A percentile compares a stretch with the other conserved stretches of the same genome.
These are phyloP conservation scores for Claviceps capensis DNA, from an alignment of 2,329 filamentous ascomycete genomes.

Conservation along the genomic window DNA sequence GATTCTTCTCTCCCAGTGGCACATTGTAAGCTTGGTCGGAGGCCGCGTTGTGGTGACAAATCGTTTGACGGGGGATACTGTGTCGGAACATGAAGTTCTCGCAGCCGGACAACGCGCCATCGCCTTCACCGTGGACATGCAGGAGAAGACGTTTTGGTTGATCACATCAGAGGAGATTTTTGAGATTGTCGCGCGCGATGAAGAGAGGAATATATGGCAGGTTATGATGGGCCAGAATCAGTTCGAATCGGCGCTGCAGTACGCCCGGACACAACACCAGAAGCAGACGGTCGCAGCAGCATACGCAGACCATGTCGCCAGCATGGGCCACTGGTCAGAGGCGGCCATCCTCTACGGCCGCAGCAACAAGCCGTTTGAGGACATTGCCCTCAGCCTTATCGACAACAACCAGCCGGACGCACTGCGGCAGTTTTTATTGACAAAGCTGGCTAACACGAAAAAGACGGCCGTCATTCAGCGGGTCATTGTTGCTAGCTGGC, in stretches of 20 bases:
- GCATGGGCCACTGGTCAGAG: constrained; percentile 69
- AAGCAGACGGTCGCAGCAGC: constrained; percentile 86
- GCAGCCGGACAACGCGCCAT: constrained; percentile 66
- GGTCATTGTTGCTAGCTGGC: constrained; percentile 89
- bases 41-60: constrained; percentile 76
- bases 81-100: constrained; percentile 79
- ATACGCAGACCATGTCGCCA: constrained; percentile 77
- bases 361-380: constrained; percentile 93
- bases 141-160: constrained; percentile 96
- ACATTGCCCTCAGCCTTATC: constrained; percentile 83
- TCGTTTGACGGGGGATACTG: constrained; percentile 68
- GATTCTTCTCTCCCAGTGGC: constrained; percentile 84
- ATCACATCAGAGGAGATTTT: constrained; percentile 87
- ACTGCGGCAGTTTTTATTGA: constrained; percentile 73
- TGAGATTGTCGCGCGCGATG: constrained; percentile 80
- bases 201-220: constrained; percentile 88
- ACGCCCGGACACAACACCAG: constrained; percentile 66
- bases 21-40: constrained; percentile 73
- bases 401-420: constrained; percentile 85
- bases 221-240: constrained; percentile 78
- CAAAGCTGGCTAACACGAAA: constrained; percentile 70
- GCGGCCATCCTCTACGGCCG: constrained; percentile 85
- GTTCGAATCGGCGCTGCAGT: constrained; percentile 77
- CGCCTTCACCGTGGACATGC: constrained; percentile 77
- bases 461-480: constrained; percentile 82